Percentiles rank a stretch among this genome's conserved stretches.
These are phyloP conservation scores for Euphorbia celastroides DNA, from an alignment of 441 rosid species.

Conservation along the genomic window DNA sequence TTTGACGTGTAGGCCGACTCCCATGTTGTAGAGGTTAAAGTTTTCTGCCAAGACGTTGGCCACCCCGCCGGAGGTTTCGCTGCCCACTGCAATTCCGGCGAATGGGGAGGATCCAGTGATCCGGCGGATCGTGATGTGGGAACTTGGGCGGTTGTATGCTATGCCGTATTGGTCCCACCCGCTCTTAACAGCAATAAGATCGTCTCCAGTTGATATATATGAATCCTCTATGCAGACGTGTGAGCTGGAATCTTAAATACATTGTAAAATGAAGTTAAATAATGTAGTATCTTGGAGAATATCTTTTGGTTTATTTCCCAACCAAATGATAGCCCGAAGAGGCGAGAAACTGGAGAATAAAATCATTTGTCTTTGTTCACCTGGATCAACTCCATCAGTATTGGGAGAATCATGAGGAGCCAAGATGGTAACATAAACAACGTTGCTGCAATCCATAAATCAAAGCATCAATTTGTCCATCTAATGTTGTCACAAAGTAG, in stretches of 20 bases:
- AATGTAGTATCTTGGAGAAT: no score
- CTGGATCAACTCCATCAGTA: slow-evolving; percentile 97
- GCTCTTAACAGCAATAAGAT: slow-evolving; percentile 77
- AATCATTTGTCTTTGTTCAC: slow-evolving; percentile 29
- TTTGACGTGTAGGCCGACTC: slow-evolving; percentile 71
- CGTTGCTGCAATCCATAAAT: slow-evolving; percentile 41
- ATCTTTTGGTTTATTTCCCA: no score
- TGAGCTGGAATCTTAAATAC: slow-evolving; percentile 61
- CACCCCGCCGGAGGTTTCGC: slow-evolving; percentile 92
- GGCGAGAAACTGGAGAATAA: slow-evolving; percentile 4
- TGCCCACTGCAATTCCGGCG: slow-evolving; percentile 83
- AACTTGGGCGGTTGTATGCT: slow-evolving; percentile 70
- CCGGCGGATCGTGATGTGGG: slow-evolving; percentile 73
- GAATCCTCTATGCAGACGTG: slow-evolving; percentile 96
- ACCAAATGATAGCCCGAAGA: no score
- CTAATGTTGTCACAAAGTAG: no score
- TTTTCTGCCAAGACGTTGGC: slow-evolving; percentile 66
- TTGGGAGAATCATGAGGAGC: slow-evolving; percentile 90
- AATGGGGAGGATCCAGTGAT: slow-evolving; percentile 83
- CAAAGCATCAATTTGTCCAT: neutral
- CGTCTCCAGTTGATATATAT: slow-evolving; percentile 83
- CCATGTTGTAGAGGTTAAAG: slow-evolving; percentile 58
- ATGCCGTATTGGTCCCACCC: slow-evolving; percentile 97
- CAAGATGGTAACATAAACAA: slow-evolving; percentile 79
- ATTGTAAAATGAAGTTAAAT: neutral